Conservation (phyloP, 495 filamentous ascomycete species). For the Neurospora sp. region DNA sequence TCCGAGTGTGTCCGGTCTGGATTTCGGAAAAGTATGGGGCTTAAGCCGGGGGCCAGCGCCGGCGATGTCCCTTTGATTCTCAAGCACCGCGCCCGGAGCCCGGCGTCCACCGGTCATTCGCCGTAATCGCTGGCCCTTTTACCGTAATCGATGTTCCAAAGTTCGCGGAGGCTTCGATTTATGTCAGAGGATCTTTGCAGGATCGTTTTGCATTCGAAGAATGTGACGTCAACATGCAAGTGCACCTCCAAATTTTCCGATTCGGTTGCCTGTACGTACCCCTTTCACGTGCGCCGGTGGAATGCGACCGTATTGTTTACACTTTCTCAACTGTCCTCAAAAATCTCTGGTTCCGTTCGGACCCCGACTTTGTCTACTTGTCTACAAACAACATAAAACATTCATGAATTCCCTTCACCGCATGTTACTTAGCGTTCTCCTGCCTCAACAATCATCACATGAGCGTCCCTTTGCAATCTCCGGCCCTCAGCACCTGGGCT, state of each 20-base stretch:
- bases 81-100: neutral
- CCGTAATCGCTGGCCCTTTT: neutral
- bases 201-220: neutral
- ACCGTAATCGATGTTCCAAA: neutral
- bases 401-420: neutral
- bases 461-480: neutral
- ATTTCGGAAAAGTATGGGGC: neutral
- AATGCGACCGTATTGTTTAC: neutral
- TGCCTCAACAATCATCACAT: neutral
- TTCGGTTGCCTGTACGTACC: neutral
- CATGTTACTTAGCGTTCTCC: neutral
- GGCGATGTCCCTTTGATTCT: neutral
- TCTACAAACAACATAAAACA: neutral
- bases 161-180: neutral
- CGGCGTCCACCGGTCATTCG: neutral
- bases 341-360: neutral
- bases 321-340: neutral
- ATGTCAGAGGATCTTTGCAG: neutral
- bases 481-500: neutral
- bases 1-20: neutral
- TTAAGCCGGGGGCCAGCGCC: neutral
- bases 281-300: neutral
- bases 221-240: neutral
- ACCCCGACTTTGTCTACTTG: neutral
- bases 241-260: neutral